Evolutionary conservation across 345 rosid species (phyloP), one percentile per base, ranked within the genome.

Genomic region (Citrus trifoliata): DNA sequence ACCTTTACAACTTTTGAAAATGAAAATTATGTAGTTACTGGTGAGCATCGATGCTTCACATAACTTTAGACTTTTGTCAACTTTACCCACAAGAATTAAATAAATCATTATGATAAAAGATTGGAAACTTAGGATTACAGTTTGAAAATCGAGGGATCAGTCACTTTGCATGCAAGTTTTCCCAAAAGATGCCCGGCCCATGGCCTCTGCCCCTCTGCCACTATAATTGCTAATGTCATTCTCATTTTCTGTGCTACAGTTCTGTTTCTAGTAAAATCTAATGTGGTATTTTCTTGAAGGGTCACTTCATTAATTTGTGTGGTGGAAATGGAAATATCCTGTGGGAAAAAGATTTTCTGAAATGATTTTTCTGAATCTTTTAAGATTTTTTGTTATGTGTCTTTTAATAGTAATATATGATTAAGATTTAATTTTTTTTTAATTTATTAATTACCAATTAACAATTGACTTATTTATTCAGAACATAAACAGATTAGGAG

Each of bases 401-500:
- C 4, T 30, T 30, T 30, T 3, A 30, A 0, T 30, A 0, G 0
- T 30, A 30, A 0, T 30, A 0, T 30, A 30, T 3, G 32, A 0
- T 30, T 3, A 3, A 3, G 0, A 3, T 30, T 32, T 0, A 32
- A 32, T 0, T 32, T 32, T 0, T 3, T 30, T 3, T 3, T 32
- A 3, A 32, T 32, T 32, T 32, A 32, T 3, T 32, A 3, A 3
- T 4, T 32, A 32, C 4, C 0, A 32, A 32, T 32, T 3, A 32
- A 32, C 0, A 32, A 32, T 32, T 32, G 33, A 32, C 33, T 32
- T 32, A 32, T 32, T 32, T 32, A 1, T 32, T 32, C 0, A 32
- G 0, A 32, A 32, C 0, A 32, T 32, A 0, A 32, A 32, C 4
- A 32, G 0, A 32, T 32, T 0, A 32, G 0, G 33, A 32, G 0